Percentiles rank a stretch among this genome's conserved stretches.
Conservation (phyloP, 371 early-diverging fungal genomes). For the Mortierella sp. region DNA sequence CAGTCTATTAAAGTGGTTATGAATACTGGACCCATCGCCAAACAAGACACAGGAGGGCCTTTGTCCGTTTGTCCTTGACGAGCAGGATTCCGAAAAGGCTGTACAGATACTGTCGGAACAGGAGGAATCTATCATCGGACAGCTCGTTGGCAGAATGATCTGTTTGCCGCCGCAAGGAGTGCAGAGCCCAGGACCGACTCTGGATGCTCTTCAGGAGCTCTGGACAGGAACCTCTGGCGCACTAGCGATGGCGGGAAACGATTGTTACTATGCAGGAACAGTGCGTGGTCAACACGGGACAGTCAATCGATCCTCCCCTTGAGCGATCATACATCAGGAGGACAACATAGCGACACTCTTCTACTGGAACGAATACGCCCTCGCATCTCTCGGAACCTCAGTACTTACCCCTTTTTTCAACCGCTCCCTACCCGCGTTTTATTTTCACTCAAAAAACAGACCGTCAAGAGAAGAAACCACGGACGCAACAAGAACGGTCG, state of each 20-base stretch:
- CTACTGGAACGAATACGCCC: background rate
- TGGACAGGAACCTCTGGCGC: background rate
- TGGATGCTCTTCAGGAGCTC: background rate
- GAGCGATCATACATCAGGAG: background rate
- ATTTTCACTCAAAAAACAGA: constrained; percentile 69
- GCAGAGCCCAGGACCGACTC: background rate
- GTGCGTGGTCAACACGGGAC: background rate
- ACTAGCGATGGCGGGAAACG: background rate
- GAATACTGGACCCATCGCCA: background rate
- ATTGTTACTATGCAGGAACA: background rate
- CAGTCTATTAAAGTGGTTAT: background rate
- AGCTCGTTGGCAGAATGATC: background rate
- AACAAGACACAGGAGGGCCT: background rate
- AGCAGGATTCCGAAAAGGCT: background rate
- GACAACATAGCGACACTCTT: background rate
- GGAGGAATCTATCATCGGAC: constrained; percentile 8
- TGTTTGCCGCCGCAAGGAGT: background rate
- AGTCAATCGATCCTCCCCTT: background rate
- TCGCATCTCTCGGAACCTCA: background rate
- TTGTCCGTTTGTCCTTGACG: background rate
- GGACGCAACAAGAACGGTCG: constrained; percentile 99
- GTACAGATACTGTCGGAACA: background rate
- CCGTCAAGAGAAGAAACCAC: constrained; percentile 98
- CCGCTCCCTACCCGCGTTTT: background rate
- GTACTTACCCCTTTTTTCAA: constrained; percentile 6